Conservation (phyloP, 2,329 filamentous ascomycete genomes). For the Aspergillus neoniger region DNA sequence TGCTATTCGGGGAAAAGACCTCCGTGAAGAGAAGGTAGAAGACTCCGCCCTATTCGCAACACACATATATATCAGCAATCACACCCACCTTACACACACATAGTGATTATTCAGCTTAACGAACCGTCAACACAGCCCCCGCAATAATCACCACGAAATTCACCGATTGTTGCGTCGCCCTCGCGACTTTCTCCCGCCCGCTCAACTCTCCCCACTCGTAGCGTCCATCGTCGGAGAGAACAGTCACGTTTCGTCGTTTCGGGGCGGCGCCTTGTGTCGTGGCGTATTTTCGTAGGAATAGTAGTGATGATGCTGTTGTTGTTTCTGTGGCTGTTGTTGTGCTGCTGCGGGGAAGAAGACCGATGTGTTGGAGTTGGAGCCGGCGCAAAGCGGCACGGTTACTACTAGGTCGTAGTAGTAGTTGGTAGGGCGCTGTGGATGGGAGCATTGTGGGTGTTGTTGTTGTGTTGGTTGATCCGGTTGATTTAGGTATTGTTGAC, state of each 20-base stretch:
- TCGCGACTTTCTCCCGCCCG: slow-evolving; percentile 72
- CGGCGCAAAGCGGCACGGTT: not conserved
- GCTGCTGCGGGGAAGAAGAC: no score
- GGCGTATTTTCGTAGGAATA: slow-evolving; percentile 55
- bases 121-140: slow-evolving; percentile 73
- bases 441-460: slow-evolving; percentile 22
- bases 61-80: not conserved
- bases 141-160: slow-evolving; percentile 78
- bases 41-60: slow-evolving; percentile 64
- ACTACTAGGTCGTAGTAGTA: slow-evolving; percentile 27
- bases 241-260: slow-evolving; percentile 67
- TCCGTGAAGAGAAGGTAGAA: slow-evolving; percentile 77
- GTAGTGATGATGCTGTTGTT: slow-evolving; percentile 24
- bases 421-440: not conserved
- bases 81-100: not conserved
- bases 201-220: slow-evolving; percentile 81
- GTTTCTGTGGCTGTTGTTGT: slow-evolving; percentile 16
- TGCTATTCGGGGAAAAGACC: slow-evolving; percentile 81
- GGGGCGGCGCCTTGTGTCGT: slow-evolving; percentile 45
- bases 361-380: not conserved
- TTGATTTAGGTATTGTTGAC: not conserved
- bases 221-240: slow-evolving; percentile 81
- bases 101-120: no score
- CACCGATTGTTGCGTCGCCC: slow-evolving; percentile 86
- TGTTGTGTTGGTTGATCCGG: no score